Percentiles rank a stretch among this genome's conserved stretches.
These are phyloP conservation scores for Metschnikowia proteae DNA, from an alignment of 805 yeast species.

Conservation along the genomic window DNA sequence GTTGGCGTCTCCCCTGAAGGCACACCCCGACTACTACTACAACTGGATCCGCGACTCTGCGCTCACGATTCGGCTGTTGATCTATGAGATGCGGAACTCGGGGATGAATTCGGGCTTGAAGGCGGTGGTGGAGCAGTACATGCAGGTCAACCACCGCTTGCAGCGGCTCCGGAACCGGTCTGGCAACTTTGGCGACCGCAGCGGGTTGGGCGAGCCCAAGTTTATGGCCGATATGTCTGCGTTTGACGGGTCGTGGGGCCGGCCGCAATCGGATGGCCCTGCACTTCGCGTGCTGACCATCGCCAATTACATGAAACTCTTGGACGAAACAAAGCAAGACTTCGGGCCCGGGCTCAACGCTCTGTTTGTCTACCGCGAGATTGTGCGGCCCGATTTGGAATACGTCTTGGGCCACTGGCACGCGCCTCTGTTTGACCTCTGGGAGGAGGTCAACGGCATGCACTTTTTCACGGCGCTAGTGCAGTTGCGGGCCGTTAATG, in stretches of 20 bases:
- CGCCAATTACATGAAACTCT: conserved; percentile 47
- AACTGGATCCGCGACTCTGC: conserved; percentile 94
- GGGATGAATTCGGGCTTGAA: conserved; percentile 4
- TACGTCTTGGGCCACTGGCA: conserved; percentile 64
- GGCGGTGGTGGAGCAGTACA: conserved; percentile 52
- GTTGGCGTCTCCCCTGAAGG: conserved; percentile 77
- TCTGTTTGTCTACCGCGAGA: conserved; percentile 44
- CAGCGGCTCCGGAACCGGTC: conserved; percentile 69
- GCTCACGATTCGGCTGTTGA: conserved; percentile 63
- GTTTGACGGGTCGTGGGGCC: conserved; percentile 75
- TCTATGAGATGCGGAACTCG: conserved; percentile 50
- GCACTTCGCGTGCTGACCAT: conserved; percentile 72
- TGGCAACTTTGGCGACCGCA: conserved; percentile 52
- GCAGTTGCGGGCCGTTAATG: conserved; percentile 64
- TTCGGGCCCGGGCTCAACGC: conserved; percentile 27
- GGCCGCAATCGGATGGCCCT: conserved; percentile 96
- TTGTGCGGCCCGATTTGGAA: conserved; percentile 66
- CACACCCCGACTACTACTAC: conserved; percentile 73
- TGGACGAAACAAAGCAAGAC: conserved; percentile 25
- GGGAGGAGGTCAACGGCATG: conserved; percentile 80
- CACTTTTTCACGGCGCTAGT: conserved; percentile 80
- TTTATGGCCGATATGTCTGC: conserved; percentile 63
- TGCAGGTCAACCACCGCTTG: conserved; percentile 52
- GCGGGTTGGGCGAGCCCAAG: conserved; percentile 88
- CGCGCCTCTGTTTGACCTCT: conserved; percentile 70